Percentiles rank a stretch among this genome's conserved stretches.
Conservation (phyloP, 345 rosid species). For the Erysimum cheiranthoides region DNA sequence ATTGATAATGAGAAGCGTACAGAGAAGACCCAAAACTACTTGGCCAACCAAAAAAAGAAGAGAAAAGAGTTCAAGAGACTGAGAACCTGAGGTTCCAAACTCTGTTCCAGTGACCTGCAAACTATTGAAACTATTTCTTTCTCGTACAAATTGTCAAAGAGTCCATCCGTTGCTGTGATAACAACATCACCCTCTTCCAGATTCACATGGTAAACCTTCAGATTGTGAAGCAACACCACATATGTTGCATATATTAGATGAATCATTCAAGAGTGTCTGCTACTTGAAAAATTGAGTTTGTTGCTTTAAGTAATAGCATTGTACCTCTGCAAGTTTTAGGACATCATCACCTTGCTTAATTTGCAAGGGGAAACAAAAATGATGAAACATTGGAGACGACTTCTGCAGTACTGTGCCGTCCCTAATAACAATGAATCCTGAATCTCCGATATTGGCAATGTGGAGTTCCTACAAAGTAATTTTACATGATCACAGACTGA, state of each 20-base stretch:
- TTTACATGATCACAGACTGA: conserved; percentile 17
- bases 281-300: not conserved
- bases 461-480: conserved; percentile 58
- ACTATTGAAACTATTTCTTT: conserved; percentile 64
- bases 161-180: conserved; percentile 71
- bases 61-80: not conserved
- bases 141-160: conserved; percentile 76
- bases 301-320: not conserved
- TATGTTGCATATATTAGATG: conserved; percentile 12
- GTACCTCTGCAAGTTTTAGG: conserved; percentile 62
- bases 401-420: conserved; percentile 54
- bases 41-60: not conserved
- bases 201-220: conserved; percentile 59
- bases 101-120: conserved; percentile 52
- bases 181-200: conserved; percentile 67
- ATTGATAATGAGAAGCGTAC: not conserved
- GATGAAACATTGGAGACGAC: conserved; percentile 70
- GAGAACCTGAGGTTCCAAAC: conserved; percentile 64
- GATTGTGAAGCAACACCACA: conserved; percentile 5
- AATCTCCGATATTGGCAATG: conserved; percentile 78
- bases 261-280: conserved; percentile 19
- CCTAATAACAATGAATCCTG: conserved; percentile 75
- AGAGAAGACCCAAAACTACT: not conserved
- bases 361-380: conserved; percentile 69
- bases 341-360: conserved; percentile 58